phyloP scores from a whole-genome alignment of 2,329 filamentous ascomycete genomes.

The Geosmithia flava region DNA sequence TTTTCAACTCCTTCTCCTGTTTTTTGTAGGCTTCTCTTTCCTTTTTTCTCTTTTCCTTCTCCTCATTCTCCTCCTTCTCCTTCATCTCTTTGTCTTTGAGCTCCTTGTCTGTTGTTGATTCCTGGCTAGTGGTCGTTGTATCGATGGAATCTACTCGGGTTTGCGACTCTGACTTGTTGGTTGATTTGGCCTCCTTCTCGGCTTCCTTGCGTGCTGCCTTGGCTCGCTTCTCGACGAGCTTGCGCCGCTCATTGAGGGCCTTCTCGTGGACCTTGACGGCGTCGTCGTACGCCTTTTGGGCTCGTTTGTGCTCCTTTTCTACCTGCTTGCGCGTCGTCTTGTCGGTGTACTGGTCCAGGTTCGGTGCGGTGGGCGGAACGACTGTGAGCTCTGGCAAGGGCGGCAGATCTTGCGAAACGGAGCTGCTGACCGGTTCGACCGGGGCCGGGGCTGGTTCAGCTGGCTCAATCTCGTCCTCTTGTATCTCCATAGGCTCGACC shows the following conservation, averaged over 20 bases:
- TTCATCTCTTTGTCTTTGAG: no score
- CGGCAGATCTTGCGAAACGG: constrained; percentile 15
- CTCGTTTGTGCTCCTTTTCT: constrained; percentile 53
- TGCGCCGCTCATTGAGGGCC: constrained; percentile 49
- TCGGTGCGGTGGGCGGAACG: constrained; percentile 25
- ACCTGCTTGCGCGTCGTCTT: constrained; percentile 55
- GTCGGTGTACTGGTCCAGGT: constrained; percentile 46
- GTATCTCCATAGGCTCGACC: not conserved
- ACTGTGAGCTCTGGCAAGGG: constrained; percentile 36
- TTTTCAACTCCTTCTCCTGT: constrained; percentile 11
- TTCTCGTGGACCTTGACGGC: constrained; percentile 55
- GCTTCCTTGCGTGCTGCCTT: constrained; percentile 30
- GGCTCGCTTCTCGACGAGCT: constrained; percentile 41
- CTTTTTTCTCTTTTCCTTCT: constrained; percentile 4
- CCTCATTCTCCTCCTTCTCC: constrained; percentile 6
- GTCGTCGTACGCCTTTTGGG: constrained; percentile 52
- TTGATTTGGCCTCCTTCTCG: constrained; percentile 25
- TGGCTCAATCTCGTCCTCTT: not conserved
- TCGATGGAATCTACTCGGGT: constrained; percentile 21
- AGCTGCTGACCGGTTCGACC: not conserved
- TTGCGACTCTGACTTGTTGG: constrained; percentile 10
- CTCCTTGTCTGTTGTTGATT: no score
- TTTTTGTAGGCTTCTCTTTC: constrained; percentile 17
- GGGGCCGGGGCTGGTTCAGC: no score
- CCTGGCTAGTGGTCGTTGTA: constrained; percentile 2